A percentile compares a stretch with the other conserved stretches of the same genome.
Evolutionary conservation across 2,329 filamentous ascomycete species (phyloP).

Genomic region (Aspergillus tamarii): DNA sequence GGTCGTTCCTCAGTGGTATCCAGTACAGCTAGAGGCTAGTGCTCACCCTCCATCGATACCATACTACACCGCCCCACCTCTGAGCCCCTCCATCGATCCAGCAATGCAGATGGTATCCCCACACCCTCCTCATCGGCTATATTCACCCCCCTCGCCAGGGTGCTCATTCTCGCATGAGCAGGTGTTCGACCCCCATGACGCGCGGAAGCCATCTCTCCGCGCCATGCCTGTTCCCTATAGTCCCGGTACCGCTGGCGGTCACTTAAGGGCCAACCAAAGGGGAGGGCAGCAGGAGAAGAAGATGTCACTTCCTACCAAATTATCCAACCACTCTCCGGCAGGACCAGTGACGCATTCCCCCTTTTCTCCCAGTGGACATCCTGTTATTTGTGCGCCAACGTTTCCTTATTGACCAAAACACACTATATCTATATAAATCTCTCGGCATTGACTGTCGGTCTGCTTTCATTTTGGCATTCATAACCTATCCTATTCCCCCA

Average conservation of each 20-base stretch:
- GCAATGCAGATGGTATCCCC: conserved; percentile 29
- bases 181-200: conserved; percentile 22
- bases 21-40: conserved; percentile 30
- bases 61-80: conserved; percentile 31
- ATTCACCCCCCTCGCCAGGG: conserved; percentile 24
- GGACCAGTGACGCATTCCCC: conserved; percentile 27
- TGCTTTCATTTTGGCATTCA: neutral
- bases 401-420: conserved; percentile 30
- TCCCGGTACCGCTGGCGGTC: conserved; percentile 17
- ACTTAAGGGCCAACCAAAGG: conserved; percentile 24
- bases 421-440: conserved; percentile 24
- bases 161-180: conserved; percentile 24
- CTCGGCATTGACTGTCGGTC: conserved; percentile 28
- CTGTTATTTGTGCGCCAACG: conserved; percentile 33
- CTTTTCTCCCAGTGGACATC: conserved; percentile 26
- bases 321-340: conserved; percentile 17
- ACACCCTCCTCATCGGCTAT: conserved; percentile 23
- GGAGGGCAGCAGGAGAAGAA: conserved; percentile 21
- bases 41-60: conserved; percentile 25
- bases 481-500: conserved; percentile 8
- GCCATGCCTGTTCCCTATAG: conserved; percentile 32
- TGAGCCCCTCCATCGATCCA: conserved; percentile 29
- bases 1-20: conserved; percentile 35
- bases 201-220: conserved; percentile 34
- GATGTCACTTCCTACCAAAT: conserved; percentile 23